Base-by-base conservation (phyloP, 768 basidiomycete genomes). In the Macrocybe gigantea region DNA sequence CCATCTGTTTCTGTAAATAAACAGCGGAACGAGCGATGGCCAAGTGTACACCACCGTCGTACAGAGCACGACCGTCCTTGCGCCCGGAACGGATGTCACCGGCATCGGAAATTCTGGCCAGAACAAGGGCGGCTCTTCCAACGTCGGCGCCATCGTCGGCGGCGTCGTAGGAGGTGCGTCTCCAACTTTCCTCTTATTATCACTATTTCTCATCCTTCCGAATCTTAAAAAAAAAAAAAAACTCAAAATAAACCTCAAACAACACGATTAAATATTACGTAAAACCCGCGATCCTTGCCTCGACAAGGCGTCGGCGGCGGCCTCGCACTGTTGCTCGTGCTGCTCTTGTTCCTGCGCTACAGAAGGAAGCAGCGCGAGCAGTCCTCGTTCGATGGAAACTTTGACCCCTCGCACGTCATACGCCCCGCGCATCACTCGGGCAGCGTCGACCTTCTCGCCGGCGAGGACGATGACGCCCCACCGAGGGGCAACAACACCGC, bases 161-260 rank as follows among this genome's bases (percentile, higher is more conserved):
- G 74, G 74, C 12, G 70, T 72, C 2, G 73, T 79, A n/a, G 77
- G 77, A 48, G 78, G 77, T 52, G 52, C 38, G 64, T 57, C 4
- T 22, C 22, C 4, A 4, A 22, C 31, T 36, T 6, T 42, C 32
- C 35, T 38, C 5, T 48, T 12, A n/a, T 31, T 15, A 2, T 22
- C 4, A 22, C 22, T 4, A 22, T 22, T 22, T 22, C 3, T 33
- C 42, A 30, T 30, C 13, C 12, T 41, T n/a, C 1, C 29, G 2
- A 4, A 22, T 22, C 22, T 22, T 22, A 4, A 4, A 4, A 22
- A 22, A 22, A 22, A 22, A 22, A 22, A 22, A 22, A 22, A 22
- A 2, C 4, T 4, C 4, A 22, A 22, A 22, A 22, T 22, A 22
- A 22, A 22, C 4, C 22, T 4, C 22, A 4, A 22, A 22, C 22